These are phyloP conservation scores for Galeopsis tetrahit DNA, from an alignment of 257 asterid genomes.

Conservation along the genomic window DNA sequence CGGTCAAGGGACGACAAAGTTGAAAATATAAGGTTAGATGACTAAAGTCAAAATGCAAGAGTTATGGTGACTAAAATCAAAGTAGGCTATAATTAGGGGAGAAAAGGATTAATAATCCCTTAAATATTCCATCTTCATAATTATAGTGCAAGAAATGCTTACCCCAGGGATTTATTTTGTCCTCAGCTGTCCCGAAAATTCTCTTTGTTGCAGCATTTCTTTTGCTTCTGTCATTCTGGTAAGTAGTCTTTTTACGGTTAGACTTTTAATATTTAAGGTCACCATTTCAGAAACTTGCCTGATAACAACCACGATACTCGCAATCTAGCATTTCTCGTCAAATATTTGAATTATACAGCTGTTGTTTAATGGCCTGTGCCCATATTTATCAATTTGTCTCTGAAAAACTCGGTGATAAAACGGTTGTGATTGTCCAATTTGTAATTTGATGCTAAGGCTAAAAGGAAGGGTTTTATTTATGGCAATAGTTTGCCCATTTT, in stretches of 20 bases:
- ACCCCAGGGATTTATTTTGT: slow-evolving; percentile 29
- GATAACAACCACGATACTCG: neutral
- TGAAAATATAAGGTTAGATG: too few relatives aligned
- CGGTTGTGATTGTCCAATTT: neutral
- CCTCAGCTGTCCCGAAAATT: slow-evolving; percentile 76
- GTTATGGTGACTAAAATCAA: too few relatives aligned
- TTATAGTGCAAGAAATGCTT: slow-evolving; percentile 12
- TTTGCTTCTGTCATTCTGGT: slow-evolving; percentile 80
- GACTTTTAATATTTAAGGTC: neutral
- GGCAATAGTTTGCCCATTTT: too few relatives aligned
- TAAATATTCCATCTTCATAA: slow-evolving; percentile 18
- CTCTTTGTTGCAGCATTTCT: slow-evolving; percentile 72
- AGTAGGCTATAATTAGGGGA: too few relatives aligned
- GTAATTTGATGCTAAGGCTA: neutral
- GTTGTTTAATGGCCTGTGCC: too few relatives aligned
- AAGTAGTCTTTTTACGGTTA: slow-evolving; percentile 31
- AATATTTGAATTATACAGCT: neutral
- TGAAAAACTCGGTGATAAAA: neutral
- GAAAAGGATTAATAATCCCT: neutral
- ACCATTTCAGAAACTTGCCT: neutral
- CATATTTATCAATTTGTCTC: neutral
- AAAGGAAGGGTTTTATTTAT: neutral
- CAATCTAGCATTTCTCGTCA: neutral
- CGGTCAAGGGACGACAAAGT: too few relatives aligned
- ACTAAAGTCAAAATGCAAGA: too few relatives aligned